Base-by-base conservation (phyloP, 2,329 filamentous ascomycete genomes). In the Botrytis byssoidea region DNA sequence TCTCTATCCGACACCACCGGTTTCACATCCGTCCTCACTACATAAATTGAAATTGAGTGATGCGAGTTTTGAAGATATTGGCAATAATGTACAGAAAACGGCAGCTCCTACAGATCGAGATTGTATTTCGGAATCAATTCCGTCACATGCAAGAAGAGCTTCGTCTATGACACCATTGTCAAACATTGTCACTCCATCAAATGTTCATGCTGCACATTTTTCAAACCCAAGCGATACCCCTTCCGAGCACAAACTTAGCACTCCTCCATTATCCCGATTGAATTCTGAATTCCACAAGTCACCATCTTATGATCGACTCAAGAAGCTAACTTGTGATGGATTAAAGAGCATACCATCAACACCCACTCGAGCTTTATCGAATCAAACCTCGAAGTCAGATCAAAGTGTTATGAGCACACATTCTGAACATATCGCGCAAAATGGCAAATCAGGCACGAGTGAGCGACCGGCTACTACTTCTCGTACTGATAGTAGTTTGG, bases 341-440 rank as follows among this genome's bases (percentile, higher is more conserved):
- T 82, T 90, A 86, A 97, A 98, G 95, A 97, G 94, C 86, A 96
- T 93, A 79, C 93, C 94, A 78, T 91, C 94, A 75, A 95, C 95
- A 78, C 97, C 95, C 73, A 95, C 94, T 77, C 91, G 95, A 84
- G 93, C 95, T 74, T 89, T 95, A 80, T 84, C 87, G 70, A 86
- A 87, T 74, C 86, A 87, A 60, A 86, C 87, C 20, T 85, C 87
- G 55, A 85, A 85, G 69, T 83, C 84, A 40, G 87, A 87, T 76
- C 80, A 82, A 66, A 84, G 83, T 73, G 76, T 65, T 44, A 80
- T 81, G 70, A 84, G 83, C 72, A 75, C 66, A 59, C 75, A 76
- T 37, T 80, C 79, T 42, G 79, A 81, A 59, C 74, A 73, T 18
- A 83, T 84, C 37, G 76, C 72, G 48, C 77, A 90, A 60, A 60